Evolutionary conservation across 116 monocot species (phyloP).

Genomic region (Phalaenopsis hybrid): DNA sequence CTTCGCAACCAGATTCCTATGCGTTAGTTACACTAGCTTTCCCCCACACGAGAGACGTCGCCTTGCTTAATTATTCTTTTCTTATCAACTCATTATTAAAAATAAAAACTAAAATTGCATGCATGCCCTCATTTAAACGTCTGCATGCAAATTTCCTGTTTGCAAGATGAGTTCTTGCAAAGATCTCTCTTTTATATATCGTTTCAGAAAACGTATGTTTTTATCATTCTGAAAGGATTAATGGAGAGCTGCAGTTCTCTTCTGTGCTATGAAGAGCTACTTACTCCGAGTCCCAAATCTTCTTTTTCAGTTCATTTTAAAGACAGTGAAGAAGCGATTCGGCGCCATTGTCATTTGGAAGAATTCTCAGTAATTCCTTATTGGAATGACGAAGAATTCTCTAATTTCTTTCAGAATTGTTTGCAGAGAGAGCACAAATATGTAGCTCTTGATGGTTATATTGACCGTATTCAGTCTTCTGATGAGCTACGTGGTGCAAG

Average conservation of each 20-base stretch:
- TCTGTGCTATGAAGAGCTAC: constrained; percentile 13
- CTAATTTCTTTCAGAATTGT: constrained; percentile 2
- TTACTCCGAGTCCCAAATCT: constrained; percentile 2
- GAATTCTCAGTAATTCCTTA: background rate
- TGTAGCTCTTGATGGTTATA: background rate
- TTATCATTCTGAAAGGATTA: background rate
- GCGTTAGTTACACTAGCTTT: background rate
- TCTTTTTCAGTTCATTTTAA: background rate
- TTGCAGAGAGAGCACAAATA: background rate
- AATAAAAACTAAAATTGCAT: background rate
- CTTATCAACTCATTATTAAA: background rate
- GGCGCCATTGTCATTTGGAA: background rate
- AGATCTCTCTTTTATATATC: background rate
- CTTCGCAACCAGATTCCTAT: background rate
- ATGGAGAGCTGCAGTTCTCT: constrained; percentile 7
- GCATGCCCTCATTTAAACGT: too few relatives aligned
- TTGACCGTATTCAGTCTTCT: background rate
- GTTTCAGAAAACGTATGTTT: background rate
- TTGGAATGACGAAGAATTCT: background rate
- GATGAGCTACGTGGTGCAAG: background rate
- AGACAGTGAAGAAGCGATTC: background rate
- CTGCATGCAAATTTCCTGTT: too few relatives aligned
- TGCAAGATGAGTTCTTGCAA: background rate
- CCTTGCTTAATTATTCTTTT: background rate
- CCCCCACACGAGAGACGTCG: background rate